Evolutionary conservation across 2,329 filamentous ascomycete genomes (phyloP).

Genomic region (Triangularia verruculosa): DNA sequence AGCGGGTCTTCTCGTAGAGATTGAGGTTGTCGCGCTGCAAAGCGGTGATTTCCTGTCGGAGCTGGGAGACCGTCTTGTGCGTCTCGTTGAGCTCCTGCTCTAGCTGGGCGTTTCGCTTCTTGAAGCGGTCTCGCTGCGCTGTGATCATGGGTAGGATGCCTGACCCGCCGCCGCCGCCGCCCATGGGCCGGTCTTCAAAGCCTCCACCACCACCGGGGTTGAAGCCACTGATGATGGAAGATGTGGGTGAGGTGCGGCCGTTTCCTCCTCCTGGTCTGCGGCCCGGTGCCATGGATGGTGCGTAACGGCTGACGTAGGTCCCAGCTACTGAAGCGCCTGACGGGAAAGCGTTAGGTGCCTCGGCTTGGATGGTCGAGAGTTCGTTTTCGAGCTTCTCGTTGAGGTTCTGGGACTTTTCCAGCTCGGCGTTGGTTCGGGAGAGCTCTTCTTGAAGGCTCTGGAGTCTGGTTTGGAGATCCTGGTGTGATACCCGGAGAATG

Average conservation of each 20-base stretch:
- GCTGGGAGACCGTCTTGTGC: conserved; percentile 76
- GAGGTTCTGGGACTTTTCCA: conserved; percentile 79
- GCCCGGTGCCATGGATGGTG: conserved; percentile 57
- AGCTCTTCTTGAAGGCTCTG: conserved; percentile 80
- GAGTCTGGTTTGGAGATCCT: conserved; percentile 79
- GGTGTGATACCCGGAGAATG: conserved; percentile 86
- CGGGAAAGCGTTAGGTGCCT: conserved; percentile 78
- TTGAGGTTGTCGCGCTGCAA: conserved; percentile 95
- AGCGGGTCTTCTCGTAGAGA: conserved; percentile 95
- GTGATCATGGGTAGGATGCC: conserved; percentile 98
- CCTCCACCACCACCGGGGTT: conserved; percentile 57
- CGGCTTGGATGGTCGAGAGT: conserved; percentile 80
- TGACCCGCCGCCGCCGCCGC: conserved; percentile 67
- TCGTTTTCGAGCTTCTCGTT: conserved; percentile 91
- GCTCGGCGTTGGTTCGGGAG: conserved; percentile 75
- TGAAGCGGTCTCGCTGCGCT: conserved; percentile 95
- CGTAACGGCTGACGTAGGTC: conserved; percentile 80
- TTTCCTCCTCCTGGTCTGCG: conserved; percentile 62
- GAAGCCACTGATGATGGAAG: conserved; percentile 97
- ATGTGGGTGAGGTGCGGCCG: conserved; percentile 79
- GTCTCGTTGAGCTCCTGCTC: conserved; percentile 85
- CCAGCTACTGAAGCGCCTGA: conserved; percentile 90
- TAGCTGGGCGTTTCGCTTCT: conserved; percentile 88
- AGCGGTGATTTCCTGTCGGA: conserved; percentile 86
- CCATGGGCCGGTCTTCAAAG: conserved; percentile 43